Base-by-base conservation (phyloP, 768 basidiomycete genomes). In the Kwoniella shandongensis region DNA sequence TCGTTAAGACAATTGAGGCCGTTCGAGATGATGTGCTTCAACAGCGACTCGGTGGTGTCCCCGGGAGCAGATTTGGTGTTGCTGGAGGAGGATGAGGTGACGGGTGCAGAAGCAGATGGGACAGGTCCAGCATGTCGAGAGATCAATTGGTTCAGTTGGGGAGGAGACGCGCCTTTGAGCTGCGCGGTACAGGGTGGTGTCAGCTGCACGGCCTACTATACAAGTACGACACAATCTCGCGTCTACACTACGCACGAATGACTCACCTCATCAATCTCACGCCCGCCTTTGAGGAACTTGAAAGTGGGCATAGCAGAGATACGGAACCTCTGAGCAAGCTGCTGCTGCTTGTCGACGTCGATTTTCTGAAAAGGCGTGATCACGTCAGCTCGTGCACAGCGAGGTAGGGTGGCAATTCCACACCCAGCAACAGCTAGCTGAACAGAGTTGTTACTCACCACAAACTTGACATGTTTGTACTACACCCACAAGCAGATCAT, bases 281-380 rank as follows among this genome's bases (percentile, higher is more conserved):
- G 39, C 4, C 75, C 75, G 13, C 66, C 72, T 55, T 74, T 76
- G 49, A 76, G 38, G 54, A 76, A 76, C 51, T 74, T 71, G 65
- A 77, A 77, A 0, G 76, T 77, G 0, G 76, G 76, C 75, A 77
- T 76, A 8, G 76, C 76, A 8, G 59, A 29, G 20, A 77, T 58
- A 25, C 50, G 48, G 62, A 67, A 77, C 29, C 72, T 45, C 36
- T 62, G 63, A 15, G 76, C 72, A 22, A 77, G 58, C 36, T 61
- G 62, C 15, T 42, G 38, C 22, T 72, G 62, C 44, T 64, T 65
- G 60, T 77, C 76, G 25, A 74, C 73, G 46, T 77, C 76, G 49
- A 77, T 67, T 68, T 77, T 74, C 66, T 66, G 53, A 8, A 29
- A 22, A 12, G 42, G 8, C 42, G 22, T 22, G 10, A 22, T 25